Percentiles rank a stretch among this genome's conserved stretches.
phyloP scores from a whole-genome alignment of 1,284 basidiomycete genomes.

The Apiotrichum laibachii region DNA sequence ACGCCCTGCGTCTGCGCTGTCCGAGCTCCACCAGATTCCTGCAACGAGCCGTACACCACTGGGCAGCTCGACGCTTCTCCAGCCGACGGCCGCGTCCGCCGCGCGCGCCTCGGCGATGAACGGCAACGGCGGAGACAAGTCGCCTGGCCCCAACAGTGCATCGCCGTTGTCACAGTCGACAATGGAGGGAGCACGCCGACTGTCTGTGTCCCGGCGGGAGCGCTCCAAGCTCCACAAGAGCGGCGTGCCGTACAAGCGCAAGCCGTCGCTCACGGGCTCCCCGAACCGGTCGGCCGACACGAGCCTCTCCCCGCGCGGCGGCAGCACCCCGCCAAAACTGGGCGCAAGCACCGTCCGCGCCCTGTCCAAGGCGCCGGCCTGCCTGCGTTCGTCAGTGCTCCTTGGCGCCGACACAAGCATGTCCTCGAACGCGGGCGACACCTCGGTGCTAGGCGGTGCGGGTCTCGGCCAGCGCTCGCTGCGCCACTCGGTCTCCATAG shows the following conservation, averaged over 20 bases:
- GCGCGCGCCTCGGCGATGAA: slow-evolving; percentile 10
- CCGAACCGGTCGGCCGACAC: slow-evolving; percentile 10
- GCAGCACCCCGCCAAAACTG: background rate
- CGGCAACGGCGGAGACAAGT: slow-evolving; percentile 5
- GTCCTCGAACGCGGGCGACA: background rate
- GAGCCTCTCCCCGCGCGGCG: slow-evolving; percentile 9
- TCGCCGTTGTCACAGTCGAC: slow-evolving; percentile 7
- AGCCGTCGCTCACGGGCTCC: slow-evolving; percentile 13
- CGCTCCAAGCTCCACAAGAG: slow-evolving; percentile 15
- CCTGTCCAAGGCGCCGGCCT: background rate
- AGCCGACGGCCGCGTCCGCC: slow-evolving; percentile 20
- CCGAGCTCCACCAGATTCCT: slow-evolving; percentile 20
- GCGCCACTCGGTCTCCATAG: slow-evolving; percentile 5
- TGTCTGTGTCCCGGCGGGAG: slow-evolving; percentile 16
- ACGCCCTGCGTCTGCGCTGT: slow-evolving; percentile 1
- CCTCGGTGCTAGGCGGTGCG: background rate
- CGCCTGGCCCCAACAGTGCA: background rate
- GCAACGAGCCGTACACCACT: slow-evolving; percentile 1
- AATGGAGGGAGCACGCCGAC: slow-evolving; percentile 1
- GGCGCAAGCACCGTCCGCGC: background rate
- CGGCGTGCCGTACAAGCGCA: slow-evolving; percentile 15
- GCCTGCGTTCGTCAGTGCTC: background rate
- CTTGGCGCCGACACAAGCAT: background rate
- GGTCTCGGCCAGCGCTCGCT: background rate
- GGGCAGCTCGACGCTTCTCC: slow-evolving; percentile 12